Percentiles rank a stretch among this genome's conserved stretches.
These are phyloP conservation scores for Tephrocybe rancida DNA, from an alignment of 768 basidiomycete species.

Conservation along the genomic window DNA sequence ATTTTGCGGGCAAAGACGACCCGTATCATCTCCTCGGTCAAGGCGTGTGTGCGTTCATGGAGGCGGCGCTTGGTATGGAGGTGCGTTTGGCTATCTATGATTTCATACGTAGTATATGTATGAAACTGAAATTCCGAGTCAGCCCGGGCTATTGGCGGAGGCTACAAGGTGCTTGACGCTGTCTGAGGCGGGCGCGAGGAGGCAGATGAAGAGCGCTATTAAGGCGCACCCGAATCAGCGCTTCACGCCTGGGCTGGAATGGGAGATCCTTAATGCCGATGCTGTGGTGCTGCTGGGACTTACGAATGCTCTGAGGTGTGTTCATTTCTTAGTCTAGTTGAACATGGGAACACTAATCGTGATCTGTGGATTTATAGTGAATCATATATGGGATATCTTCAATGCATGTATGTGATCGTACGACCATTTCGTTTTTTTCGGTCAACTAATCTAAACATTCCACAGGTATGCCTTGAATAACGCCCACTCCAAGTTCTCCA, in stretches of 20 bases:
- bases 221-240: slow-evolving; percentile 37
- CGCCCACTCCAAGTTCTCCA: slow-evolving; percentile 77
- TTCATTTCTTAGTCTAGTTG: slow-evolving; percentile 1
- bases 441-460: background rate
- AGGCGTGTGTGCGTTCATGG: slow-evolving; percentile 73
- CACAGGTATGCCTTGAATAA: slow-evolving; percentile 52
- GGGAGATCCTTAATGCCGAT: slow-evolving; percentile 77
- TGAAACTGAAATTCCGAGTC: background rate
- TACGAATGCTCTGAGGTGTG: slow-evolving; percentile 69
- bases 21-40: slow-evolving; percentile 76
- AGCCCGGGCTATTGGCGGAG: slow-evolving; percentile 66
- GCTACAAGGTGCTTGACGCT: slow-evolving; percentile 56
- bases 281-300: slow-evolving; percentile 70
- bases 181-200: slow-evolving; percentile 65
- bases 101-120: background rate
- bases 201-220: slow-evolving; percentile 36
- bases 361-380: slow-evolving; percentile 52
- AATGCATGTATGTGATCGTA: slow-evolving; percentile 60
- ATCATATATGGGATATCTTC: slow-evolving; percentile 77
- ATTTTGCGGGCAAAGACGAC: slow-evolving; percentile 53
- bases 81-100: slow-evolving; percentile 35
- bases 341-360: no score
- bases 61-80: slow-evolving; percentile 85
- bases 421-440: background rate
- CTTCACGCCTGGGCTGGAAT: slow-evolving; percentile 70